Conservation (phyloP, 768 basidiomycete genomes). For the Inosperma sp. region DNA sequence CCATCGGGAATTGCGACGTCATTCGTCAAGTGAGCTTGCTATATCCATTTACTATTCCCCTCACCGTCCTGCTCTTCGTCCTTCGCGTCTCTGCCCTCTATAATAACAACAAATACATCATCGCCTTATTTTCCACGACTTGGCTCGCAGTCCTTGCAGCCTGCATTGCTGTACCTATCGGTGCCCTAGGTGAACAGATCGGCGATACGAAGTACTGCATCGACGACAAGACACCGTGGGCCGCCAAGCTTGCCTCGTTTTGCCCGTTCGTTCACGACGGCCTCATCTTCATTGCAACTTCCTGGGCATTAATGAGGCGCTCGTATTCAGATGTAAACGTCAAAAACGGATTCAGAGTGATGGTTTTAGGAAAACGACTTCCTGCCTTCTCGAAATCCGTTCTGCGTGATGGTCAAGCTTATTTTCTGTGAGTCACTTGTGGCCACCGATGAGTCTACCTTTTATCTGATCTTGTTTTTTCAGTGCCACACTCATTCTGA, state of each 20-base stretch:
- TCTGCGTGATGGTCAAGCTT: conserved; percentile 29
- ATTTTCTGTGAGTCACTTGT: conserved; percentile 27
- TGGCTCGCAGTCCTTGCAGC: conserved; percentile 29
- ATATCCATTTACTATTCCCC: conserved; percentile 19
- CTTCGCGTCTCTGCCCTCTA: conserved; percentile 27
- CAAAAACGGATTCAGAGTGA: conserved; percentile 9
- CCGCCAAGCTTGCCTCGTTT: conserved; percentile 16
- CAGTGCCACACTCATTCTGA: conserved; percentile 11
- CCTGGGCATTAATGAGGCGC: conserved; percentile 22
- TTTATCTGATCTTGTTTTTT: background rate
- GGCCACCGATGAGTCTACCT: background rate
- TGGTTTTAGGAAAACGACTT: conserved; percentile 22
- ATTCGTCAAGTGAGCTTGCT: conserved; percentile 10
- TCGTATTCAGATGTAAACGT: conserved; percentile 5
- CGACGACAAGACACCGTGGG: conserved; percentile 5
- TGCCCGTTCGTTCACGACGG: conserved; percentile 25
- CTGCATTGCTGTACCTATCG: conserved; percentile 23
- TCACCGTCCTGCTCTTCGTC: conserved; percentile 27
- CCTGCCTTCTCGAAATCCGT: conserved; percentile 26
- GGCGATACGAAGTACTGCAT: conserved; percentile 26
- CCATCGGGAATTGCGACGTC: conserved; percentile 3
- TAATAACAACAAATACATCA: conserved; percentile 18
- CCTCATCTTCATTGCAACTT: conserved; percentile 28
- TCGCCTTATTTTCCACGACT: conserved; percentile 24
- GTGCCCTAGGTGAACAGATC: conserved; percentile 17